Evolutionary conservation across 2,329 filamentous ascomycete genomes (phyloP).

Genomic region (Cytospora paraplurivora): DNA sequence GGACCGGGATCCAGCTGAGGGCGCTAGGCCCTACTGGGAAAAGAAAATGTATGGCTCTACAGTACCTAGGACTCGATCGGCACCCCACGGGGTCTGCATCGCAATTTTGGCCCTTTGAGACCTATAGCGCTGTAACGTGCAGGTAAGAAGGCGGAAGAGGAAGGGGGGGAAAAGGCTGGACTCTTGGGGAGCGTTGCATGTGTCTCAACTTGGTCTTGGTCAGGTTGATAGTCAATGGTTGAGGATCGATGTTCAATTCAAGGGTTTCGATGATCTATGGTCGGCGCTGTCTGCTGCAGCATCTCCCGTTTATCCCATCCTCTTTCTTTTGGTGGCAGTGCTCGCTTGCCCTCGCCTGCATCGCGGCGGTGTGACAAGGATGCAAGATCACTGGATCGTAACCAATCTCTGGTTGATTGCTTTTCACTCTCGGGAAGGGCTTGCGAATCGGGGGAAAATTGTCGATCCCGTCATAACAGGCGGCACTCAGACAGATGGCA

Average conservation of each 20-base stretch:
- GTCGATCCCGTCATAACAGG: slow-evolving; percentile 6
- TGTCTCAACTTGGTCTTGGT: not conserved
- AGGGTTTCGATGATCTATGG: not conserved
- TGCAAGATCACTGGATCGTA: slow-evolving; percentile 22
- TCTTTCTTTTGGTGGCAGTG: not conserved
- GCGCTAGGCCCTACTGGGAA: slow-evolving; percentile 20
- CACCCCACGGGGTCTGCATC: not conserved
- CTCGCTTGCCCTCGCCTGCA: slow-evolving; percentile 8
- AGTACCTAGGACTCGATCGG: not conserved
- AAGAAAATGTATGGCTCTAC: slow-evolving; percentile 11
- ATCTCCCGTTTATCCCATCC: not conserved
- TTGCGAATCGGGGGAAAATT: slow-evolving; percentile 11
- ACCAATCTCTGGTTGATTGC: slow-evolving; percentile 11
- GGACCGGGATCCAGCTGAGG: not conserved
- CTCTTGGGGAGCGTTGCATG: not conserved
- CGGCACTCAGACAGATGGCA: not conserved
- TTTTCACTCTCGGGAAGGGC: slow-evolving; percentile 15
- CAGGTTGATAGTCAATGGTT: not conserved
- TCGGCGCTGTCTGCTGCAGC: not conserved
- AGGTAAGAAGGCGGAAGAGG: not conserved
- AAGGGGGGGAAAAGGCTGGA: not conserved
- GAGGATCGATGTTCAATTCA: not conserved
- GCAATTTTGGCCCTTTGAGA: not conserved
- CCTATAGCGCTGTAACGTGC: not conserved
- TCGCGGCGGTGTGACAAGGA: slow-evolving; percentile 16